Evolutionary conservation across 2,329 filamentous ascomycete genomes (phyloP).

Genomic region (Sclerotinia subarctica): DNA sequence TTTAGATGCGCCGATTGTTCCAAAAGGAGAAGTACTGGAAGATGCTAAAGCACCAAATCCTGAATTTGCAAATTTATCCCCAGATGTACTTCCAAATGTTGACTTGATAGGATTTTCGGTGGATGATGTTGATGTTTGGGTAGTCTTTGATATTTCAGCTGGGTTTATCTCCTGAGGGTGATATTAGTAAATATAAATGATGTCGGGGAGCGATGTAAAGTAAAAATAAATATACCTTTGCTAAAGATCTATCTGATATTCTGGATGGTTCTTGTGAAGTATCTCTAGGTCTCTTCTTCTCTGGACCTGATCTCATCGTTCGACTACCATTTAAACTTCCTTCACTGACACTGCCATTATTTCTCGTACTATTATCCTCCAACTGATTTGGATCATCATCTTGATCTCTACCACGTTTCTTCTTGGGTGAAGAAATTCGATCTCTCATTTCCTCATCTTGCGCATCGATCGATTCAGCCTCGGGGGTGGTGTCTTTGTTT

Average conservation of each 20-base stretch:
- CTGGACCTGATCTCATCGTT: constrained; percentile 52
- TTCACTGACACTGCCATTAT: constrained; percentile 42
- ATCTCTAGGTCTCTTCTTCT: constrained; percentile 64
- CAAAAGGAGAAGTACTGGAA: constrained; percentile 62
- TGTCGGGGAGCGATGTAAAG: background rate
- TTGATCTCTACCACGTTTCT: constrained; percentile 51
- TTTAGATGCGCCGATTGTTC: constrained; percentile 49
- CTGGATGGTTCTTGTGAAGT: constrained; percentile 32
- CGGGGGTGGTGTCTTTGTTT: constrained; percentile 33
- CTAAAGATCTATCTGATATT: constrained; percentile 30
- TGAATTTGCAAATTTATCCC: constrained; percentile 58
- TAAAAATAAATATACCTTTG: constrained; percentile 25
- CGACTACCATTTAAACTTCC: constrained; percentile 40
- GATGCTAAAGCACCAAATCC: constrained; percentile 64
- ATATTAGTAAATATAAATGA: background rate
- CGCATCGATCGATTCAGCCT: constrained; percentile 40
- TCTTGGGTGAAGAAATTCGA: constrained; percentile 58
- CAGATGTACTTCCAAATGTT: constrained; percentile 28
- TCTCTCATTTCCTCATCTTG: constrained; percentile 47
- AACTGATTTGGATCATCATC: constrained; percentile 46
- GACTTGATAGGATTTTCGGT: constrained; percentile 25
- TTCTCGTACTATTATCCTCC: constrained; percentile 38
- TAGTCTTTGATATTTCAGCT: constrained; percentile 13
- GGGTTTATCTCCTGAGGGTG: constrained; percentile 23
- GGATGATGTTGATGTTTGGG: constrained; percentile 19